A percentile compares a stretch with the other conserved stretches of the same genome.
Conservation (phyloP, 2,329 filamentous ascomycete genomes). For the Penicillium fuscoglaucum region DNA sequence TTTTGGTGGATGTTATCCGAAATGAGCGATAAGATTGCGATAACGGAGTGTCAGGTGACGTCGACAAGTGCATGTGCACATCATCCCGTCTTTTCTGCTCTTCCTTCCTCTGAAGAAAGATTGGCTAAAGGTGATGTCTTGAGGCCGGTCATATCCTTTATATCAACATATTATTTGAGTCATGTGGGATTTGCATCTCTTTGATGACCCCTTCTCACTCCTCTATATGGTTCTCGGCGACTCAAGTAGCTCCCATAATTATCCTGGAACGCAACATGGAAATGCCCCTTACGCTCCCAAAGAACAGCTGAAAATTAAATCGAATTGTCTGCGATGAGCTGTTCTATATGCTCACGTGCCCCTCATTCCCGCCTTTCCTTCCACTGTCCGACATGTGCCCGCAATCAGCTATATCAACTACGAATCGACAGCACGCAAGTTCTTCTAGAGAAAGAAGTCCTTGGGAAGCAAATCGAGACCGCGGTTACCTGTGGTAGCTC, state of each 20-base stretch:
- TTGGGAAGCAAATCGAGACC: constrained; percentile 47
- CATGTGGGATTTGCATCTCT: constrained; percentile 16
- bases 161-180: constrained; percentile 2
- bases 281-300: constrained; percentile 21
- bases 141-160: constrained; percentile 1
- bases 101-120: background rate
- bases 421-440: constrained; percentile 61
- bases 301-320: constrained; percentile 12
- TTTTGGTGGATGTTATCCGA: constrained; percentile 1
- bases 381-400: constrained; percentile 68
- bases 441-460: constrained; percentile 63
- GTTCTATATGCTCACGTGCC: constrained; percentile 63
- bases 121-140: constrained; percentile 3
- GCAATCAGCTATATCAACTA: constrained; percentile 65
- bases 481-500: constrained; percentile 21
- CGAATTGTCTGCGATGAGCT: constrained; percentile 58
- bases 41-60: constrained; percentile 26
- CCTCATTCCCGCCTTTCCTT: constrained; percentile 61
- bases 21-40: constrained; percentile 8
- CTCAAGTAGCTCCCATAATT: constrained; percentile 20
- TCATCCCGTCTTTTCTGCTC: constrained; percentile 9
- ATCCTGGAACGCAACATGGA: constrained; percentile 24
- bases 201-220: constrained; percentile 1
- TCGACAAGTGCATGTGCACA: constrained; percentile 10
- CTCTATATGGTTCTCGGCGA: constrained; percentile 19